Base-by-base conservation (phyloP, 164 flowering plant species). In the Echeveria elegans region DNA sequence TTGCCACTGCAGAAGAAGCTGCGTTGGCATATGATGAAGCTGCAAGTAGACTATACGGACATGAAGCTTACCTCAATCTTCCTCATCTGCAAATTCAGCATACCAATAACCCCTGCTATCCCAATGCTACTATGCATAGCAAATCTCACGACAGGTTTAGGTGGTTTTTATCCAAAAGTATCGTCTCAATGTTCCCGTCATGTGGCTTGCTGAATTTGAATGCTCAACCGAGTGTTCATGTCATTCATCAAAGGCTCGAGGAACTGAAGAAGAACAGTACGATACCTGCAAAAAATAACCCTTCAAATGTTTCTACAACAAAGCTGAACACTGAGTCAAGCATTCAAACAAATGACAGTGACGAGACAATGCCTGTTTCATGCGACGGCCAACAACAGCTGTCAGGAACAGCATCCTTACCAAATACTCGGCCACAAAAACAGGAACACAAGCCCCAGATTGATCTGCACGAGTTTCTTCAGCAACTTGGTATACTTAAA, bases 11-110 rank as follows among this genome's bases (percentile, higher is more conserved):
- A 0, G 95, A 94, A 76, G 97, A 94, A 75, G 99, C 99, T 1
- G 99, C 99, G 72, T 78, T 91, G 95, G 99, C 99, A 16, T 94
- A 94, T 58, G 99, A 94, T 68, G 96, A 88, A 69, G 99, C 99
- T 43, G 96, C 99, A 0, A 77, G 82, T 65, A 79, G 88, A 58
- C 69, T 91, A 31, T 94, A 94, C 65, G 99, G 99, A 0, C 96
- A 93, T 0, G 96, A 94, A n/a, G 97, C 99, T 66, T 87, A 86
- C 72, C 89, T 94, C 64, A 94, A 94, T 64, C 77, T 94, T 24
- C 99, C 99, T 8, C 99, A 94, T 68, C 81, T 94, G 31, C 86
- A 83, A 6, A 70, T 80, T 18, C 82, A 69, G 74, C 63, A 1
- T 21, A 50, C 16, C 21, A 75, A 69, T 15, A 24, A 40, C 66